Evolutionary conservation across 495 filamentous ascomycete species (phyloP), one percentile per base, ranked within the genome.

Genomic region (Aspergillus wentii): DNA sequence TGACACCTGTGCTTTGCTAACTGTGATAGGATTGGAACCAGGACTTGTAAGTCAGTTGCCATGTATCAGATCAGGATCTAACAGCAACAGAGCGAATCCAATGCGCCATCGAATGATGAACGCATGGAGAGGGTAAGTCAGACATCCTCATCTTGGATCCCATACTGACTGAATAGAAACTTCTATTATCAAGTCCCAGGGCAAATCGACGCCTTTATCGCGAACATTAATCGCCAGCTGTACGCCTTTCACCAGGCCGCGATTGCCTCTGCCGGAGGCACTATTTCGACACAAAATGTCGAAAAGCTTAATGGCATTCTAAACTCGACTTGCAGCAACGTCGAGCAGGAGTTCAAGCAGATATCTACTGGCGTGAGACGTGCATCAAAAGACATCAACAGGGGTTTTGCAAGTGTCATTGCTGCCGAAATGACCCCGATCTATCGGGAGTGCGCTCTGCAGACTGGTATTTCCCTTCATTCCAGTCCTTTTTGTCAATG

Each of bases 1-100:
- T 83, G 36, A 66, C 66, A 10, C 72, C 68, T 35, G 38, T n/a
- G 56, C n/a, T 35, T 82, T 14, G 70, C 71, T 11, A n/a, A 29
- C 11, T 29, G 26, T 3, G 1, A 55, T 52, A 8, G 61, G 64
- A 30, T 83, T 80, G 79, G 78, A 82, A 39, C 27, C 18, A 33
- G 20, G 41, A 44, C 6, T 26, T 44, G 41, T 43, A 31, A 32
- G 40, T 18, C 22, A 33, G 10, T 27, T 37, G 19, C 8, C 17
- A 17, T 14, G 11, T 4, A 35, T 8, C 9, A 15, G 15, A 21
- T 39, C 15, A 66, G 61, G 25, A 56, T 65, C 6, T 84, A 83
- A 42, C 63, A 48, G 54, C 42, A 51, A 49, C 50, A 57, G 33
- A 15, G 78, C 54, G 52, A 73, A 59, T 45, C 51, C 41, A 3